Conservation (phyloP, 345 rosid species). For the Noccaea caerulescens region DNA sequence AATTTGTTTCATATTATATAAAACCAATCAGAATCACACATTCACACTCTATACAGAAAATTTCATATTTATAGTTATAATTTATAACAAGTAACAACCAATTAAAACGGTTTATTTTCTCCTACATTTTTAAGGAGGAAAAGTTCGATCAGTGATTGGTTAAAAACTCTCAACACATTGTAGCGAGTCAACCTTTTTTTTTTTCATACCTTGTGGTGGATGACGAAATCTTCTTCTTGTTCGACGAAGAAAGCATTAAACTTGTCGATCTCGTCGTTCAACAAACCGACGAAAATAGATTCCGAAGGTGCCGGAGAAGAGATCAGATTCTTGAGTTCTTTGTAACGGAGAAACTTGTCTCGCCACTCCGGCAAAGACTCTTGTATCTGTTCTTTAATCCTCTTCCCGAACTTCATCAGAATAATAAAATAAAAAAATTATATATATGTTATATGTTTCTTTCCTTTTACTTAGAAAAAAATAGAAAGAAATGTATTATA, state of each 20-base stretch:
- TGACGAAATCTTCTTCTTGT: conserved; percentile 91
- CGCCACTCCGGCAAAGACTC: conserved; percentile 85
- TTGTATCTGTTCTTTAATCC: conserved; percentile 73
- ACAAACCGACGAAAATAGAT: conserved; percentile 60
- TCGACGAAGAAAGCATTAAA: conserved; percentile 82
- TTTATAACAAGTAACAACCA: background rate
- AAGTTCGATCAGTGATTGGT: conserved; percentile 13
- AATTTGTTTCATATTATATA: too few relatives aligned
- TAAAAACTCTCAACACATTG: background rate
- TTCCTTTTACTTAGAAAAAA: background rate
- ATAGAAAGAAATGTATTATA: conserved; percentile 14
- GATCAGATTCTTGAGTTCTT: conserved; percentile 80
- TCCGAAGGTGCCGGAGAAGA: conserved; percentile 44
- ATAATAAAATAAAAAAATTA: background rate
- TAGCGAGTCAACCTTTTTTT: conserved; percentile 18
- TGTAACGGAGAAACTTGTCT: conserved; percentile 73
- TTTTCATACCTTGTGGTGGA: conserved; percentile 66
- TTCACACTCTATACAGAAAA: background rate
- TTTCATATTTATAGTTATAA: background rate
- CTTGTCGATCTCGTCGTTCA: conserved; percentile 84
- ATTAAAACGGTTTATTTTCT: background rate
- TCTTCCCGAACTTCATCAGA: conserved; percentile 87
- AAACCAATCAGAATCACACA: background rate
- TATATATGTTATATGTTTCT: background rate
- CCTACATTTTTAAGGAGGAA: background rate